Percentiles rank a stretch among this genome's conserved stretches.
Conservation (phyloP, 2,329 filamentous ascomycete genomes). For the Neonectria neomacrospora region DNA sequence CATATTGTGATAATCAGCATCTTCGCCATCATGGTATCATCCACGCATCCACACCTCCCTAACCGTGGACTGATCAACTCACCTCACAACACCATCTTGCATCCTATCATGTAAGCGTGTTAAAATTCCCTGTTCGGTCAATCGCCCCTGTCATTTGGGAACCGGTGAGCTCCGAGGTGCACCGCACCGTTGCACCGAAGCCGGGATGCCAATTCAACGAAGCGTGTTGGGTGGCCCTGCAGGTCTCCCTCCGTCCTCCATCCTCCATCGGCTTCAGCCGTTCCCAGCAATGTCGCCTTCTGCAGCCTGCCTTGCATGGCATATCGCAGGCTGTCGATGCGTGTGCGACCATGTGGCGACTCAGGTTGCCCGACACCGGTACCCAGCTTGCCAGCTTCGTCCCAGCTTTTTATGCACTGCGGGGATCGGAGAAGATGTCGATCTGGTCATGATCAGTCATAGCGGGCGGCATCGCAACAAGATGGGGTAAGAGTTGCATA, state of each 20-base stretch:
- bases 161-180: neutral
- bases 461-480: slow-evolving; percentile 6
- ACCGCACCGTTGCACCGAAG: slow-evolving; percentile 9
- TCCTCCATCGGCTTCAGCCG: slow-evolving; percentile 20
- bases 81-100: neutral
- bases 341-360: slow-evolving; percentile 15
- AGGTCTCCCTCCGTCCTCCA: neutral
- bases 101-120: neutral
- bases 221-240: slow-evolving; percentile 12
- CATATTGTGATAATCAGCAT: neutral
- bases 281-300: slow-evolving; percentile 7
- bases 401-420: neutral
- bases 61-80: neutral
- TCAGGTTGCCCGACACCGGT: neutral
- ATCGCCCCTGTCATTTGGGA: neutral
- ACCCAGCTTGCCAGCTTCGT: neutral
- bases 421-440: neutral
- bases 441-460: neutral
- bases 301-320: slow-evolving; percentile 13
- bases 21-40: slow-evolving; percentile 19
- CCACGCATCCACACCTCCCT: slow-evolving; percentile 2
- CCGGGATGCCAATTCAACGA: neutral
- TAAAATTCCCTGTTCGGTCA: neutral
- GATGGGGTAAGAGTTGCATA: slow-evolving; percentile 6
- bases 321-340: slow-evolving; percentile 6